Evolutionary conservation across 1,139 yeast genomes (phyloP), one percentile per base, ranked within the genome.

Genomic region (Yamadazyma triangularis): DNA sequence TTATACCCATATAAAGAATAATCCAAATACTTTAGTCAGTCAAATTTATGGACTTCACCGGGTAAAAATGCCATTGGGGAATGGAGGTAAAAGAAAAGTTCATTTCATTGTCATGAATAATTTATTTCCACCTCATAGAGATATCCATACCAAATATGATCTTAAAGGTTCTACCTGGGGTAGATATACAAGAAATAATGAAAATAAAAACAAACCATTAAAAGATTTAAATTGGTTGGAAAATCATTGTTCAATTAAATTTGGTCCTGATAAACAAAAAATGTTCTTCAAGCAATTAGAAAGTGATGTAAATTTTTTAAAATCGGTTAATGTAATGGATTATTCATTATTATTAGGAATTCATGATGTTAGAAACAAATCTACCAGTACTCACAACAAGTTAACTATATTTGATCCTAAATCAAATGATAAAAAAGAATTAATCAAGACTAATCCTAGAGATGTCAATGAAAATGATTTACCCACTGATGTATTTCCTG

Each of bases 31-130:
- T 0, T 68, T 93, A 41, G 64, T 93, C 4, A 83, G 95, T 15
- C 98, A 93, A 57, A 88, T 91, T 53, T 93, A 93, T 56, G 99
- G 99, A 0, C 69, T 93, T 33, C 98, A 93, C 56, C 68, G 99
- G 34, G 84, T 93, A 29, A 89, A 91, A 53, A 79, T 91, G 77
- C 95, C 84, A 24, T 77, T 81, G 14, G 58, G 58, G 23, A 56
- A 56, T 30, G 77, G 75, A 26, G 71, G 71, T 35, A 76, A 93
- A 38, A 30, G 47, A 12, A 89, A 87, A 53, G 87, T 91, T 25
- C 95, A 93, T 58, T 91, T 93, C 47, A 71, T 93, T 34, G 96
- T 93, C 26, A 93, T 93, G 98, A 93, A 93, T 62, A 93, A 93
- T 52, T 68, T 93, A 33, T 91, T 93, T 58, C 98, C 99, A 1